Evolutionary conservation across 768 basidiomycete genomes (phyloP), one percentile per base, ranked within the genome.

Genomic region (Boletus tylopilopsis): DNA sequence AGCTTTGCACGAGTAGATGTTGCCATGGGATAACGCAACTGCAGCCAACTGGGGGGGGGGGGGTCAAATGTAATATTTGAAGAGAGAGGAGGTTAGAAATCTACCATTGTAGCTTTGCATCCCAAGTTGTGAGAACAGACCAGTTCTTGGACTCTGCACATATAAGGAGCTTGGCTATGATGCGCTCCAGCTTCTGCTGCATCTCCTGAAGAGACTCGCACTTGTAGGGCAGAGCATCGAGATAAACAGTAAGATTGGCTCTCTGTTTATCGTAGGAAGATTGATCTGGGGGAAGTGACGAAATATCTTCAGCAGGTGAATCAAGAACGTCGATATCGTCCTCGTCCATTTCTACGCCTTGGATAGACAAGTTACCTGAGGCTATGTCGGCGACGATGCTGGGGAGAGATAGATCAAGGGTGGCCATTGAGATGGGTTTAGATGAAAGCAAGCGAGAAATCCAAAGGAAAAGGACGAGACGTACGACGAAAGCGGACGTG

Each of bases 91-190:
- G 41, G 37, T 30, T 6, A 29, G 42, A 40, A 22, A 60, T 75
- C 54, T 61, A 84, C 89, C 86, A 89, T 71, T 90, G 86, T 27
- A 92, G 71, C 69, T 84, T 75, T 16, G 82, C 84, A 66, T 90
- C 87, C 88, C 89, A 92, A 7, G 81, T 82, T 23, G 82, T 79
- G 36, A 90, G 73, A 18, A 80, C 72, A 29, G 78, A 70, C 89
- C 89, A 92, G 56, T 87, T 85, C 71, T 81, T 82, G 42, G 84
- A 73, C 63, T 82, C 80, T n/a, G 82, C 84, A 54, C 85, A 86
- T 21, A 89, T 71, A 52, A 74, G 69, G 39, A 92, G 79, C 68
- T 78, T 86, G 37, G 78, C 74, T 10, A 90, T 74, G 55, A 92
- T 88, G 42, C 74, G 62, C 58, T 87, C 84, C 8, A 91, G 76